Base-by-base conservation (phyloP, 345 rosid genomes). In the Citrus australasica region DNA sequence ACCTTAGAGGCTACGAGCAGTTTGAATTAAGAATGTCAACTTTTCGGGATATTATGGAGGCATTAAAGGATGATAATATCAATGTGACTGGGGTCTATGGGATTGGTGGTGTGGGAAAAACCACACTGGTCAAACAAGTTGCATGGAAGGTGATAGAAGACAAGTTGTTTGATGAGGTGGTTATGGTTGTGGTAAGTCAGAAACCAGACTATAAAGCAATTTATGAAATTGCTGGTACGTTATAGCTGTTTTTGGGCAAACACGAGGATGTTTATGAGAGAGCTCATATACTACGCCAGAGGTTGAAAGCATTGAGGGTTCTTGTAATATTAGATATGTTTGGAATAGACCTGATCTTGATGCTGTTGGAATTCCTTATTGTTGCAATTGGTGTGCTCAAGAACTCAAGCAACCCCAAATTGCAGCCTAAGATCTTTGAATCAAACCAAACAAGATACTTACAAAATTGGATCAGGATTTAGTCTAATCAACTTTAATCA, bases 71-170 rank as follows among this genome's bases (percentile, higher is more conserved):
- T 28, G 32, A n/a, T 9, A 28, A 9, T 10, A 19, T 69, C 40
- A 28, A 59, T 27, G 27, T 48, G 16, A 60, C 78, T 69, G 84
- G 81, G 24, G 42, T 82, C 4, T 40, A 67, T 25, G 27, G 27
- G 27, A 25, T 25, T 25, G 27, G 27, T 25, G 27, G 27, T 25
- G 27, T 25, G 27, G 84, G 81, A 27, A 81, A 78, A 61, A 79
- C 69, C 13, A 79, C 75, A 2, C 40, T 71, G 27, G 73, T 40
- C 19, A 79, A 67, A 35, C 7, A 76, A 67, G 79, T 83, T 25
- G 28, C 61, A 35, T 5, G 75, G 56, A 33, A 11, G 5, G 60
- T 32, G 3, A 24, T 4, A 56, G 55, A 55, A 27, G 13, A 62
- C 17, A 35, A 64, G 11, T 33, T 79, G 58, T 79, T 79, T 33